A percentile compares a stretch with the other conserved stretches of the same genome.
These are phyloP conservation scores for Umbilicus rupestris DNA, from an alignment of 164 flowering plant species.

Conservation along the genomic window DNA sequence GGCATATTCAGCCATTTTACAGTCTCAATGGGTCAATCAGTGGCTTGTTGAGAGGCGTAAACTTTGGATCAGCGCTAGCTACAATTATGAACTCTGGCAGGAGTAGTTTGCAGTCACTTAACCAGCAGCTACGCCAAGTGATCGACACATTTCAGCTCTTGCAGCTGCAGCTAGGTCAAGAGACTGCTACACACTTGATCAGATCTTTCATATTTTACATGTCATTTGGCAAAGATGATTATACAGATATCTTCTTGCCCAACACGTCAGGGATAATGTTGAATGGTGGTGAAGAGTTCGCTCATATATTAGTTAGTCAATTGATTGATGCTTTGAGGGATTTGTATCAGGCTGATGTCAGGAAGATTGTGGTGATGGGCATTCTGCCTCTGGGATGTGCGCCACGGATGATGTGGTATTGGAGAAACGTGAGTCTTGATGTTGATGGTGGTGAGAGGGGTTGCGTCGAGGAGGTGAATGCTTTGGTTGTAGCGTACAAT, in stretches of 20 bases:
- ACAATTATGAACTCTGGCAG: conserved; percentile 37
- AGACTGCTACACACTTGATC: conserved; percentile 20
- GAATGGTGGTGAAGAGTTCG: background rate
- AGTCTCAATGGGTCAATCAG: conserved; percentile 45
- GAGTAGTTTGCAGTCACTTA: conserved; percentile 37
- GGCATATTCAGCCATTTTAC: conserved; percentile 36
- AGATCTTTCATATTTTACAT: conserved; percentile 53
- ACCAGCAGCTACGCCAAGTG: conserved; percentile 60
- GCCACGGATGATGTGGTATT: background rate
- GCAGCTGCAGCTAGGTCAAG: conserved; percentile 39
- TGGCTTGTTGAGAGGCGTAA: conserved; percentile 39
- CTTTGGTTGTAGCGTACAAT: background rate
- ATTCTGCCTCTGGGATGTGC: conserved; percentile 9
- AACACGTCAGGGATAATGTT: conserved; percentile 14
- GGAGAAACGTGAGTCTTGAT: background rate
- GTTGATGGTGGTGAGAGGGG: conserved; percentile 6
- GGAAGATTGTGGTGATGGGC: conserved; percentile 10
- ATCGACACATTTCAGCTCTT: conserved; percentile 56
- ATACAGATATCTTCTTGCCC: conserved; percentile 27
- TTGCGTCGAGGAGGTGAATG: conserved; percentile 23
- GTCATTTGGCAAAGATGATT: conserved; percentile 70
- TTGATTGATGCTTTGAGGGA: background rate
- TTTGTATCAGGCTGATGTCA: conserved; percentile 4
- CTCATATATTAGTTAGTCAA: background rate
- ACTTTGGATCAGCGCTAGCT: conserved; percentile 59